Evolutionary conservation across 805 yeast species (phyloP), one percentile per base, ranked within the genome.

Genomic region (Candida nitratophila): DNA sequence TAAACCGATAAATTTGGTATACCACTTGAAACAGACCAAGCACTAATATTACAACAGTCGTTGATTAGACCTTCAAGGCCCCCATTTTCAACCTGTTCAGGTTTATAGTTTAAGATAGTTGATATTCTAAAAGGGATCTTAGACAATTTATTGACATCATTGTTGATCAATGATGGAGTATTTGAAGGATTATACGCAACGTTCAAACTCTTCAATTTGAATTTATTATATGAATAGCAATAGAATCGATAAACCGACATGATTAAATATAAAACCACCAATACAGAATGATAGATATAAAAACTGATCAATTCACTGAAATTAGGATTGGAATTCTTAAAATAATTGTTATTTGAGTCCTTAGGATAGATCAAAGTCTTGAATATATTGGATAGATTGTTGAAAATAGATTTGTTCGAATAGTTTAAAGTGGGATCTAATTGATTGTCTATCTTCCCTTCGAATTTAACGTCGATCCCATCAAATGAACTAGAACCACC

Each of bases 11-110:
- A 68, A 47, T 70, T 66, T 35, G 80, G 78, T 41, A 89, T 77
- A 2, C 96, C 96, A n/a, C 91, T 79, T 30, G 95, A 83, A n/a
- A 87, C 61, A 34, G 88, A 74, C 99, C 99, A 93, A 6, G 93
- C 81, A 1, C 79, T 74, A 32, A 90, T 50, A 55, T 90, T 96
- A 39, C 90, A 76, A 6, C 83, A 74, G 54, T 86, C 86, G 51
- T 77, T 80, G 54, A 90, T 70, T 37, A 91, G 68, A 0, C 95
- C 96, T 47, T 83, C 86, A 37, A 83, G 63, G 2, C 97, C 97
- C 29, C 96, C 96, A 47, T 89, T 91, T 54, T 87, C 95, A 53
- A 82, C 91, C 48, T 83, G 86, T 46, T 80, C 88, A 24, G 82
- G 74, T 56, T 80, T 81, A 58, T 81, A 73, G 52, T 77, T 81